Conservation (phyloP, 2,329 filamentous ascomycete genomes). For the Paecilomyces fulvus region DNA sequence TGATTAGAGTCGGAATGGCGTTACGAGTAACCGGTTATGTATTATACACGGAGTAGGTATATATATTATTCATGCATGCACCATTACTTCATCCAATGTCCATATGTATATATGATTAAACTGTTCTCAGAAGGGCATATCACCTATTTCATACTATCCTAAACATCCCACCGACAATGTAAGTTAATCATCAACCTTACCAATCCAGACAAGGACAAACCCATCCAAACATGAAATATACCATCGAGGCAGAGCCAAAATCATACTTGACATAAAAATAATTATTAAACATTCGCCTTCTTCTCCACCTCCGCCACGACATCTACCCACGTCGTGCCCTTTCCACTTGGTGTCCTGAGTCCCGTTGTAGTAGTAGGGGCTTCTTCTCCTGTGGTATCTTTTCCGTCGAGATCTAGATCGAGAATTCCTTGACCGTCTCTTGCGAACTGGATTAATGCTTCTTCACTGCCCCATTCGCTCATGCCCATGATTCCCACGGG, state of each 20-base stretch:
- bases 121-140: no score
- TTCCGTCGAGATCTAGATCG: constrained; percentile 16
- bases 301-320: constrained; percentile 20
- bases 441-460: constrained; percentile 44
- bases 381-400: constrained; percentile 2
- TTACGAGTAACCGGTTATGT: no score
- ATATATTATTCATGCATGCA: no score
- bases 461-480: constrained; percentile 48
- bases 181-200: no score
- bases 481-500: constrained; percentile 46
- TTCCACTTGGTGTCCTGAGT: constrained; percentile 18
- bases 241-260: background rate
- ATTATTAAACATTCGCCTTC: constrained; percentile 2
- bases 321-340: constrained; percentile 29
- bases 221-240: no score
- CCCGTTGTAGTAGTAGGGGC: constrained; percentile 10
- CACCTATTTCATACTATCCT: no score
- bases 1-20: no score
- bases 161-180: no score
- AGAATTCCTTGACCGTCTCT: constrained; percentile 44
- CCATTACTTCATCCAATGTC: no score
- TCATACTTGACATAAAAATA: background rate
- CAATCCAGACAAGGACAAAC: no score
- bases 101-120: no score
- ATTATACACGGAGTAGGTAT: no score